phyloP scores from a whole-genome alignment of 75 land plant species.

The Picea sitchensis region DNA sequence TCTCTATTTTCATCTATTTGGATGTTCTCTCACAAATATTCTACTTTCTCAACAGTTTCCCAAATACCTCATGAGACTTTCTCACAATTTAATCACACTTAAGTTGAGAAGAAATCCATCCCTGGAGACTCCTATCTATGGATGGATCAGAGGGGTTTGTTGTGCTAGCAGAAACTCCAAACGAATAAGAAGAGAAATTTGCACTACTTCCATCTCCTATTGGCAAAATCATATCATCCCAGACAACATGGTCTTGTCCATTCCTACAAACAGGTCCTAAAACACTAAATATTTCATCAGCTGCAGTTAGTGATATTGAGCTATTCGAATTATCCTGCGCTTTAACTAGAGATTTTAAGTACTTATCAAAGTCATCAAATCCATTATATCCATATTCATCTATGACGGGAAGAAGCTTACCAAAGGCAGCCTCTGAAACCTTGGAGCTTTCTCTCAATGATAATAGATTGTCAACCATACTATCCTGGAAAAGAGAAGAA shows the following conservation, averaged over 20 bases:
- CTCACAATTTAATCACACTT: background rate
- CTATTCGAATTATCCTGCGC: background rate
- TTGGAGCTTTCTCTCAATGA: background rate
- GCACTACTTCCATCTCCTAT: background rate
- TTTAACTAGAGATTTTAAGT: slow-evolving; percentile 10
- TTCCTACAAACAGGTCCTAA: slow-evolving; percentile 30
- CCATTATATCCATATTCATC: background rate
- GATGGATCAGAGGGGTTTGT: slow-evolving; percentile 5
- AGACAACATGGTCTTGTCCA: slow-evolving; percentile 11
- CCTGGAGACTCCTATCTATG: slow-evolving; percentile 13
- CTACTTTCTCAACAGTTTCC: no score
- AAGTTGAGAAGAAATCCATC: slow-evolving; percentile 7
- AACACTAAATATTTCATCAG: slow-evolving; percentile 49
- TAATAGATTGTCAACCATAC: background rate
- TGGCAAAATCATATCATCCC: slow-evolving; percentile 9
- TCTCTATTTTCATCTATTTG: no score
- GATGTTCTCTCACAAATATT: no score
- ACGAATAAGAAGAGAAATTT: slow-evolving; percentile 8
- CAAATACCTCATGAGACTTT: background rate
- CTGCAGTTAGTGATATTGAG: slow-evolving; percentile 5
- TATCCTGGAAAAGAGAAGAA: background rate
- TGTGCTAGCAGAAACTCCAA: background rate
- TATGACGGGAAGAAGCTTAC: background rate
- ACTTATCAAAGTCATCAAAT: slow-evolving; percentile 4
- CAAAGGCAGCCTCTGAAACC: background rate